Conservation (phyloP, 2,329 filamentous ascomycete species). For the Cytospora piceae region DNA sequence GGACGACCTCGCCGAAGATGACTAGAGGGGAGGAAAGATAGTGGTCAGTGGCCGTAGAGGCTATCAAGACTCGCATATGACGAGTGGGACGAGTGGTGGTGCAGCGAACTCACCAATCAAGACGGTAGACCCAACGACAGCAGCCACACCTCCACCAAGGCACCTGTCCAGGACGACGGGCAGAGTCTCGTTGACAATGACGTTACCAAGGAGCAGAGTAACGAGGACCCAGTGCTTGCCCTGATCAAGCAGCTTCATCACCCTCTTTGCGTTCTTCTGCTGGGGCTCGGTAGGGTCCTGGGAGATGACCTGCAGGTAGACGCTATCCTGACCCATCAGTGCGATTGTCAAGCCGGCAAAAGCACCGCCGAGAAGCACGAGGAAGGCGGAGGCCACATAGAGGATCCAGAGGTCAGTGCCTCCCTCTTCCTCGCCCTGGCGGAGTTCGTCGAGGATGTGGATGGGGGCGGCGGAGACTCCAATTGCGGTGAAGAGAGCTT, state of each 20-base stretch:
- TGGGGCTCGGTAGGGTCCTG: slow-evolving; percentile 84
- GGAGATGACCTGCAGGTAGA: slow-evolving; percentile 93
- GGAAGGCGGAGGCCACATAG: slow-evolving; percentile 72
- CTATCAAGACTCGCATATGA: not conserved
- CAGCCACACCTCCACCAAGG: slow-evolving; percentile 91
- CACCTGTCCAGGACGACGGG: slow-evolving; percentile 95
- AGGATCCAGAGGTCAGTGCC: slow-evolving; percentile 80
- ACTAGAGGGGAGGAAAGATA: slow-evolving; percentile 57
- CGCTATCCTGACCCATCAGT: slow-evolving; percentile 80
- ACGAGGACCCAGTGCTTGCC: slow-evolving; percentile 99
- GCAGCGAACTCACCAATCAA: slow-evolving; percentile 73
- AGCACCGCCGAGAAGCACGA: slow-evolving; percentile 87
- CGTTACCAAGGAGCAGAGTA: slow-evolving; percentile 89
- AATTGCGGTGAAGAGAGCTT: slow-evolving; percentile 54
- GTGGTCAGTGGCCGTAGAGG: slow-evolving; percentile 22
- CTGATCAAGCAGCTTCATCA: slow-evolving; percentile 77
- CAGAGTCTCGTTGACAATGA: slow-evolving; percentile 95
- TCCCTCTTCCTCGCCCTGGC: slow-evolving; percentile 54
- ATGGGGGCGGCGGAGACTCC: slow-evolving; percentile 55
- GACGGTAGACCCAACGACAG: slow-evolving; percentile 89
- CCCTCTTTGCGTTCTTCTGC: slow-evolving; percentile 80
- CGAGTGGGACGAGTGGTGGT: not conserved
- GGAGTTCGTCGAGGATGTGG: slow-evolving; percentile 39
- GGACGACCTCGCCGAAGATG: slow-evolving; percentile 96
- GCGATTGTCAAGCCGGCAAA: slow-evolving; percentile 95